phyloP scores from a whole-genome alignment of 257 asterid species.

The Solanum rostratum region DNA sequence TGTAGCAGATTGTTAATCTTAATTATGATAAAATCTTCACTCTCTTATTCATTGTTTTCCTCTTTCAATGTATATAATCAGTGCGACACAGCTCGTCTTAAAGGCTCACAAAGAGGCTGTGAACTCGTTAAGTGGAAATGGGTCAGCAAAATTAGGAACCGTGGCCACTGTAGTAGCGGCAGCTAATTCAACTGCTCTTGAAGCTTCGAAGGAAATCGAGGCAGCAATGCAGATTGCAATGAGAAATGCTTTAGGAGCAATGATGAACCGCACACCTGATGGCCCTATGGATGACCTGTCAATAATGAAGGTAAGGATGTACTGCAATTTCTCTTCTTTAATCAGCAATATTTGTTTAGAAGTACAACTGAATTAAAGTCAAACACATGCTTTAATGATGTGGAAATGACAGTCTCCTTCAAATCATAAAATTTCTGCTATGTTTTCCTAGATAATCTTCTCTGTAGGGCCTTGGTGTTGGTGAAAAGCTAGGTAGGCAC shows the following conservation, averaged over 20 bases:
- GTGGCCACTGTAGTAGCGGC: constrained; percentile 98
- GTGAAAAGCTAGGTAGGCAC: neutral
- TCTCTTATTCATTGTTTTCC: neutral
- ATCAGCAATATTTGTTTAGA: neutral
- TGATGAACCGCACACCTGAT: constrained; percentile 62
- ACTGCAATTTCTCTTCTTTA: neutral
- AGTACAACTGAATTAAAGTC: neutral
- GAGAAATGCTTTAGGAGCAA: constrained; percentile 86
- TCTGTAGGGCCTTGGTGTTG: neutral
- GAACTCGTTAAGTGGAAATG: constrained; percentile 92
- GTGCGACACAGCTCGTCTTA: constrained; percentile 89
- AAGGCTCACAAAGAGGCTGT: constrained; percentile 98
- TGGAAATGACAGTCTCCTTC: neutral
- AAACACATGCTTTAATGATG: neutral
- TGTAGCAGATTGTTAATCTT: neutral
- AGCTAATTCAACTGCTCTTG: constrained; percentile 91
- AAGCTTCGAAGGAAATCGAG: constrained; percentile 95
- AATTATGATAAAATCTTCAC: neutral
- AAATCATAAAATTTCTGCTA: neutral
- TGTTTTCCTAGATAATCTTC: neutral
- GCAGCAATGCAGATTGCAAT: constrained; percentile 91
- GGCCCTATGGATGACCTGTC: constrained; percentile 90
- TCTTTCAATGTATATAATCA: constrained; percentile 21
- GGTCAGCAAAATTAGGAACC: constrained; percentile 83
- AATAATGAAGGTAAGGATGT: constrained; percentile 69